A percentile compares a stretch with the other conserved stretches of the same genome.
Conservation (phyloP, 495 filamentous ascomycete species). For the Penicillium coffeae region DNA sequence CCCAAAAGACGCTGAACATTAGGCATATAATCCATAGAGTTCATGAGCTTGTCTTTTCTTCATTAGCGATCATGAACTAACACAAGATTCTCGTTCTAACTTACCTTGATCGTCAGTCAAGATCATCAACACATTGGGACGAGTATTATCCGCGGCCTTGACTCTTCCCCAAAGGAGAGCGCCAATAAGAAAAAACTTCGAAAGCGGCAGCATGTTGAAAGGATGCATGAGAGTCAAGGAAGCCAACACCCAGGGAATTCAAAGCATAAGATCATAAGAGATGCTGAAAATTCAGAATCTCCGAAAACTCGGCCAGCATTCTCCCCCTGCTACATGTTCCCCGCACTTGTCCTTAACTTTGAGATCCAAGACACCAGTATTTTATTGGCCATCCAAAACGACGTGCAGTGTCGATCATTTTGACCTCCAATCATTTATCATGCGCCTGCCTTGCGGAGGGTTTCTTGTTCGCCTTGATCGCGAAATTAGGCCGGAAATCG, state of each 20-base stretch:
- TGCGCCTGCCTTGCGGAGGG: neutral
- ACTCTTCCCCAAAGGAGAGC: neutral
- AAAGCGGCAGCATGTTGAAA: neutral
- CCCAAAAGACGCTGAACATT: constrained; percentile 18
- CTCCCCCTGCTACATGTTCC: neutral
- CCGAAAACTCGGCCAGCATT: neutral
- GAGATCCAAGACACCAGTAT: no score
- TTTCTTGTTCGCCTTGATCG: neutral
- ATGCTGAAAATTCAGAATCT: no score
- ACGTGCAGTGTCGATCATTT: neutral
- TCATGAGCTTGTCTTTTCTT: constrained; percentile 28
- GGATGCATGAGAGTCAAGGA: no score
- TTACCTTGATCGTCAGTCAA: constrained; percentile 55
- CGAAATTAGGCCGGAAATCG: no score
- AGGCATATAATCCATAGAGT: constrained; percentile 54
- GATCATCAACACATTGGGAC: constrained; percentile 55
- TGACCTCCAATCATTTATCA: neutral
- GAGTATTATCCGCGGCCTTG: neutral
- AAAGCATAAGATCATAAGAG: no score
- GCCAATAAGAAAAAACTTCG: neutral
- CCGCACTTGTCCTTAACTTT: no score
- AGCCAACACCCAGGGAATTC: no score
- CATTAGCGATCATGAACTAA: neutral
- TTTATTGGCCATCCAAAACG: neutral
- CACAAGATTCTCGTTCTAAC: neutral